Evolutionary conservation across 768 basidiomycete species (phyloP), one percentile per base, ranked within the genome.

Genomic region (Chlorophyllum brunneum): DNA sequence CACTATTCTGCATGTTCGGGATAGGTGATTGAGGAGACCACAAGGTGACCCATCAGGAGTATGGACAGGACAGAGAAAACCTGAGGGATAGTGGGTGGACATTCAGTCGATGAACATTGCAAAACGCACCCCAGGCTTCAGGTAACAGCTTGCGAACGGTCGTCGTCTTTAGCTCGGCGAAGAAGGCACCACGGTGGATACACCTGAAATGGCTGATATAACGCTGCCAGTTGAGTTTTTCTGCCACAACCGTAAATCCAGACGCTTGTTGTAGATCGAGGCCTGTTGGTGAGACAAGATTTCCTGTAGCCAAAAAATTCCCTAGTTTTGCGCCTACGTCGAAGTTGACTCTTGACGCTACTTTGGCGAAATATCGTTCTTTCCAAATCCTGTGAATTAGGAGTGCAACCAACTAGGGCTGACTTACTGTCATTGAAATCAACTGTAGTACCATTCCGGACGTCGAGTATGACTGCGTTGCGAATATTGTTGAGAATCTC

Each of bases 121-220:
- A 38, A 3, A 13, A 64, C 76, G 58, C 64, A 92, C 93, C 97
- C 97, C 97, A 99, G 29, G 95, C 90, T 70, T 99, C 97, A 20
- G 97, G 97, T 15, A 98, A 74, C 45, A 99, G 74, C 68, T 98
- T 98, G 57, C 97, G 86, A 50, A 99, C 97, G 18, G 93, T 86
- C 0, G 97, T 99, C 1, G 97, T 99, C 75, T 98, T 98, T 48
- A 98, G 82, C 67, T 98, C 94, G 5, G 95, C 91, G 65, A 99
- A 99, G 81, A 99, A 99, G 31, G 97, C 94, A 67, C 97, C 97
- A 70, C 97, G 91, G 71, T 99, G 97, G 26, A 99, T 93, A 67
- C 91, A 97, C 52, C 97, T 80, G 76, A 99, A 99, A 72, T 99
- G 97, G 63, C 89, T 90, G 68, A 99, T 93, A 68, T 98, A 99